Evolutionary conservation across 345 rosid species (phyloP).

Genomic region (Corchorus capsularis): DNA sequence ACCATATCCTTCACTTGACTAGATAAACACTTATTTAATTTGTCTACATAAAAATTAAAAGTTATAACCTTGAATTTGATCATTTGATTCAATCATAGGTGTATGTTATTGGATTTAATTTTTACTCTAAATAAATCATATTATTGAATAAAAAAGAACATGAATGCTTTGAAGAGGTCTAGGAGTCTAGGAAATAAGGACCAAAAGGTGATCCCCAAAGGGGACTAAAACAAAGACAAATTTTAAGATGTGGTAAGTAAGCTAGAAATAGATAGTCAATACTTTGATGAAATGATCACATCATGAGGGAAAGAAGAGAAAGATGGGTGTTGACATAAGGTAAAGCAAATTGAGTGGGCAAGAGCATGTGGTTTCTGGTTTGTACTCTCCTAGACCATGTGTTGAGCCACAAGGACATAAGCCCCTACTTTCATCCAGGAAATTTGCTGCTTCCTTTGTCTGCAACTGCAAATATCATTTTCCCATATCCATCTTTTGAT

Average conservation of each 20-base stretch:
- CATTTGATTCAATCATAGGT: no score
- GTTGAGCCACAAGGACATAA: neutral
- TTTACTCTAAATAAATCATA: no score
- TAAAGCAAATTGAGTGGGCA: neutral
- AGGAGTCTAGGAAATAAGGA: no score
- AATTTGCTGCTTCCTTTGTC: neutral
- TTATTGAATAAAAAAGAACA: no score
- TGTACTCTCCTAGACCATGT: neutral
- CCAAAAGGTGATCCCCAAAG: neutral
- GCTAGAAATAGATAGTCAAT: neutral
- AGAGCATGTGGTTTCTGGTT: neutral
- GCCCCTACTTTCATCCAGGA: neutral
- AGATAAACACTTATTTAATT: no score
- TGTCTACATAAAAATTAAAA: no score
- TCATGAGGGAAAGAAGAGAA: neutral
- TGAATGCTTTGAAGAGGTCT: neutral
- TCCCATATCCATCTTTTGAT: neutral
- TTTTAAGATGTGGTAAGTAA: no score
- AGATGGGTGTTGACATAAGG: neutral
- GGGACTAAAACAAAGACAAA: neutral
- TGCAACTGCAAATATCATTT: neutral
- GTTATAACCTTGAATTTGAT: no score
- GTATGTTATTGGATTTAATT: no score
- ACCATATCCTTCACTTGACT: no score
- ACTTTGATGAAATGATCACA: slow-evolving; percentile 4